Base-by-base conservation (phyloP, 805 yeast genomes). In the Yarrowia yakushimensis region DNA sequence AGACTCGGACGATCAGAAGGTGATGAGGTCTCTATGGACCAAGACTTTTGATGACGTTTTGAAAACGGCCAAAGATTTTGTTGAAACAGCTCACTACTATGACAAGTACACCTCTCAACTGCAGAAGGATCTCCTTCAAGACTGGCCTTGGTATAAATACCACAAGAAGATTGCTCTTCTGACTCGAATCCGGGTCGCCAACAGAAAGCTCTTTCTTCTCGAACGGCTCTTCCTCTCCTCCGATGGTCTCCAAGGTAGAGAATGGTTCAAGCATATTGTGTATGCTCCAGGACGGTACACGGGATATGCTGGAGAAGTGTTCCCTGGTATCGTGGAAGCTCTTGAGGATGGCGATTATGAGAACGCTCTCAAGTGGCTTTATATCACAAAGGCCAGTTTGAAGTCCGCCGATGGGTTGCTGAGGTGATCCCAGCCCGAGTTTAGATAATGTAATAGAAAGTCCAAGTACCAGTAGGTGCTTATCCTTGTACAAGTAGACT, bases 81-180 rank as follows among this genome's bases (percentile, higher is more conserved):
- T 65, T 3, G 63, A 57, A 2, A 65, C 69, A 0, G 74, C 87
- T 0, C 60, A 63, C 0, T 63, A 66, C 1, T 86, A 81, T 67
- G 92, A 88, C 67, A 68, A 66, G 2, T 78, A 78, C 65, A 78
- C 80, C 18, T 68, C 69, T 3, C 70, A 76, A 1, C 76, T 89
- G 27, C 84, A 83, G 65, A 73, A 74, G 1, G 78, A 80, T 33
- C 81, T 85, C 62, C 72, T 78, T 0, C 74, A 79, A 43, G 97
- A 90, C 67, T 87, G 82, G 68, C 91, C 97, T 1, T 87, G 96
- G 91, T 90, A 86, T 76, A 77, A 80, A 45, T 55, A 64, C 22
- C 50, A 62, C 52, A 65, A 65, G 61, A 69, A 71, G 65, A 39
- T 70, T 27, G 36, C 62, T 45, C 64, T 71, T 10, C 63, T 68